Evolutionary conservation across 2,329 filamentous ascomycete species (phyloP).

Genomic region (Nakataea oryzae): DNA sequence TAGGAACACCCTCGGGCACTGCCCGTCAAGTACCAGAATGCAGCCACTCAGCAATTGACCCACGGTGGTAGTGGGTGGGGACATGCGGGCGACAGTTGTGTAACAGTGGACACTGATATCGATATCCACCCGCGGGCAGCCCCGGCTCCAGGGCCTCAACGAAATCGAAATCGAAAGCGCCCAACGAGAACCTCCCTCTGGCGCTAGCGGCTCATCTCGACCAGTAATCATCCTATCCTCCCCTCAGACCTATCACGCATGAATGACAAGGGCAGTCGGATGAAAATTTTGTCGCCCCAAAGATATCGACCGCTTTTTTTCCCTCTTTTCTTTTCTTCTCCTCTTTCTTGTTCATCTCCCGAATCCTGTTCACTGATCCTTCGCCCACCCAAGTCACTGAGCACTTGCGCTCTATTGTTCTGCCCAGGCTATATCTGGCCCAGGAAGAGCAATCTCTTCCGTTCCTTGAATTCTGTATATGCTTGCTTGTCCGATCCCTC

Average conservation of each 20-base stretch:
- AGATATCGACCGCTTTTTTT: not conserved
- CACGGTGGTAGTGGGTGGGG: too few relatives aligned
- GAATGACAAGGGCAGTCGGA: too few relatives aligned
- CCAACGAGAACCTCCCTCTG: slow-evolving; percentile 1
- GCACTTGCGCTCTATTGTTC: too few relatives aligned
- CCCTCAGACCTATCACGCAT: not conserved
- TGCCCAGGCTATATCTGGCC: too few relatives aligned
- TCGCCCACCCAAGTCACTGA: not conserved
- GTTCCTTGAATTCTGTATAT: not conserved
- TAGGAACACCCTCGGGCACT: not conserved
- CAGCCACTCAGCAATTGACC: too few relatives aligned
- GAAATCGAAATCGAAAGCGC: not conserved
- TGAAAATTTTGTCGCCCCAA: not conserved
- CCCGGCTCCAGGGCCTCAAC: not conserved
- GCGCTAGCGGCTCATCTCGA: not conserved
- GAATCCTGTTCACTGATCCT: not conserved
- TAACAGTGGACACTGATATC: not conserved
- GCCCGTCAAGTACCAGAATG: not conserved
- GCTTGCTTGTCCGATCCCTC: not conserved
- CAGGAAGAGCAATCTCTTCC: not conserved
- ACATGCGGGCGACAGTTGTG: not conserved
- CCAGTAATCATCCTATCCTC: not conserved
- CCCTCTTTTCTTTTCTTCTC: not conserved
- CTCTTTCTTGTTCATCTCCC: not conserved
- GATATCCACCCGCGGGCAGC: not conserved